A percentile compares a stretch with the other conserved stretches of the same genome.
Conservation (phyloP, 768 basidiomycete genomes). For the Suillus fuscotomentosus region DNA sequence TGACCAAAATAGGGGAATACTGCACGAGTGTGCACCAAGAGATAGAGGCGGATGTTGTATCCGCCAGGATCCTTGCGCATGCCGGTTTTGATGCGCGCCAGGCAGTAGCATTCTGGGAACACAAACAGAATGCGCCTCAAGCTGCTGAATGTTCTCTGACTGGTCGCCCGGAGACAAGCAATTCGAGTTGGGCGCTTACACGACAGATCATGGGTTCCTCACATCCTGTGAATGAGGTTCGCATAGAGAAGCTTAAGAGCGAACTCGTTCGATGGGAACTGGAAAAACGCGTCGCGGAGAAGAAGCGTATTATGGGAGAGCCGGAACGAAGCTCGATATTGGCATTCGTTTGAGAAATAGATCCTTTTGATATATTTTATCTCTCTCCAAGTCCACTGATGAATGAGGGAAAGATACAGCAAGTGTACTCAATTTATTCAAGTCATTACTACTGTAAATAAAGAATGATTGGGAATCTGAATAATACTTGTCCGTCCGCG, state of each 20-base stretch:
- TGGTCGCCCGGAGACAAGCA: conserved; percentile 9
- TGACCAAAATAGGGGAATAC: conserved; percentile 66
- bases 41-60: conserved; percentile 90
- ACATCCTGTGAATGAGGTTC: conserved; percentile 46
- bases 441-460: too few species aligned
- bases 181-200: conserved; percentile 17
- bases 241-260: conserved; percentile 37
- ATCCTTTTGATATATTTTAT: background rate
- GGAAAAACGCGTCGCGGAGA: conserved; percentile 29
- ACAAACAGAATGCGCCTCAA: conserved; percentile 35
- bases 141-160: conserved; percentile 22
- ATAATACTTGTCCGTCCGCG: too few species aligned
- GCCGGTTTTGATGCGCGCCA: conserved; percentile 87
- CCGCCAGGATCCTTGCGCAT: conserved; percentile 84
- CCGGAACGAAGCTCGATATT: conserved; percentile 13
- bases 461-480: too few species aligned
- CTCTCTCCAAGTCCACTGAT: too few species aligned
- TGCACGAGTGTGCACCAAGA: conserved; percentile 86
- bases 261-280: conserved; percentile 49
- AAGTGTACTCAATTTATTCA: too few species aligned
- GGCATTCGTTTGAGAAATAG: background rate
- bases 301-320: conserved; percentile 21
- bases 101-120: conserved; percentile 84
- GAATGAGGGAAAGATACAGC: too few species aligned
- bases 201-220: conserved; percentile 35